Evolutionary conservation across 176 grass and related monocot species (phyloP).

Genomic region (Paspalum notatum): DNA sequence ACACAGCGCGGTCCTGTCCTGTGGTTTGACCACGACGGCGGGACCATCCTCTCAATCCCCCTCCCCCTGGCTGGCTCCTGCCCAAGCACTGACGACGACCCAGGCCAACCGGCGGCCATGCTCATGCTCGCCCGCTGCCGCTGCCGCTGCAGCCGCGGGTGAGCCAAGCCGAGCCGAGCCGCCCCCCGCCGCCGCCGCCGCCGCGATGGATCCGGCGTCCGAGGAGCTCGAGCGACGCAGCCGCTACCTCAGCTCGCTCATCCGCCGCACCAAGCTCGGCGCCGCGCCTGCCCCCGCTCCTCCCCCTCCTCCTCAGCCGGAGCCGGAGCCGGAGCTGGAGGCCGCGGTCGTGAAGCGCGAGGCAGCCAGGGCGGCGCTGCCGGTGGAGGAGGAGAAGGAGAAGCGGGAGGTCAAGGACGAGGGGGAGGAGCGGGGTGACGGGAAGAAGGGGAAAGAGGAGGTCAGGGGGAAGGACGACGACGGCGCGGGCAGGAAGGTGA

Average conservation of each 20-base stretch:
- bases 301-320: not conserved
- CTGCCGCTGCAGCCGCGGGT: not conserved
- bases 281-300: slow-evolving; percentile 26
- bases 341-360: not conserved
- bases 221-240: slow-evolving; percentile 92
- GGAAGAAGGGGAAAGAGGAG: slow-evolving; percentile 17
- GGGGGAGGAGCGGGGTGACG: not conserved
- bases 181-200: not conserved
- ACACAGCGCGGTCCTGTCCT: not conserved
- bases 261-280: slow-evolving; percentile 73
- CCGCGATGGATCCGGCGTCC: slow-evolving; percentile 69
- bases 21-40: slow-evolving; percentile 35
- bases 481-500: slow-evolving; percentile 30
- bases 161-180: not conserved
- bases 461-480: slow-evolving; percentile 29
- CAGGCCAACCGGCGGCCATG: not conserved
- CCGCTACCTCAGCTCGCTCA: slow-evolving; percentile 82
- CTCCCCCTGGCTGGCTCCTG: not conserved
- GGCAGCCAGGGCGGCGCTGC: slow-evolving; percentile 12
- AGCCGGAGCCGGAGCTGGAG: slow-evolving; percentile 6
- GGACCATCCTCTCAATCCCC: not conserved
- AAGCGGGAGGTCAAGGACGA: slow-evolving; percentile 34
- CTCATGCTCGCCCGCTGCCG: slow-evolving; percentile 11
- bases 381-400: slow-evolving; percentile 21
- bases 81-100: not conserved